Conservation (phyloP, 192 early-diverging fungal genomes). For the Helicostylum pulchrum region DNA sequence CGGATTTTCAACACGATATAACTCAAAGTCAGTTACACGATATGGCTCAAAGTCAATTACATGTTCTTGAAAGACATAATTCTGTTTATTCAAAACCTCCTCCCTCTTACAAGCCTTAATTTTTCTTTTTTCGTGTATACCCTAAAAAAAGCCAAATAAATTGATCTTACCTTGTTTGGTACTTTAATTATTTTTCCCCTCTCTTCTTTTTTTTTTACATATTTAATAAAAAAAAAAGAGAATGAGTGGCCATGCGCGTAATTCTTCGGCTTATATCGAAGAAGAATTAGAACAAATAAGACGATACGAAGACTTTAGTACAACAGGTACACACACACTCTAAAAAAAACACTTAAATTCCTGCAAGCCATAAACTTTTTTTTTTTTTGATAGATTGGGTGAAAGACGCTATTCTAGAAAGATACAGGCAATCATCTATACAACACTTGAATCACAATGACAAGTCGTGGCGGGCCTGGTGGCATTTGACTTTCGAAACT, state of each 20-base stretch:
- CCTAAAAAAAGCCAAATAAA: background rate
- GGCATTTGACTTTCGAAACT: conserved; percentile 60
- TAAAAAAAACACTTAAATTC: background rate
- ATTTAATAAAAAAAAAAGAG: too few species aligned
- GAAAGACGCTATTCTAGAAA: conserved; percentile 60
- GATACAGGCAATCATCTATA: conserved; percentile 47
- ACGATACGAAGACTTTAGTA: conserved; percentile 67
- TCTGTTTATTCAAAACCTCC: background rate
- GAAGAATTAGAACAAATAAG: conserved; percentile 49
- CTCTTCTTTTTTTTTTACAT: too few species aligned
- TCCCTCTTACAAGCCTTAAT: background rate
- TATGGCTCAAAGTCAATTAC: background rate
- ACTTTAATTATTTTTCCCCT: too few species aligned
- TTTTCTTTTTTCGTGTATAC: background rate
- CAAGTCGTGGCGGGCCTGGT: conserved; percentile 50
- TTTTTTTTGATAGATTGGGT: conserved; percentile 52
- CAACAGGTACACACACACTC: conserved; percentile 45
- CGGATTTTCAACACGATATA: background rate
- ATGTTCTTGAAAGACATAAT: background rate
- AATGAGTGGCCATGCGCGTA: conserved; percentile 17
- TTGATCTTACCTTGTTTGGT: too few species aligned
- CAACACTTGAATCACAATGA: conserved; percentile 34
- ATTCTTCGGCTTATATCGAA: conserved; percentile 24
- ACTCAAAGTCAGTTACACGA: background rate
- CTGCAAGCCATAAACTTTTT: background rate